Conservation (phyloP, 805 yeast species). For the Novakomyces olei region DNA sequence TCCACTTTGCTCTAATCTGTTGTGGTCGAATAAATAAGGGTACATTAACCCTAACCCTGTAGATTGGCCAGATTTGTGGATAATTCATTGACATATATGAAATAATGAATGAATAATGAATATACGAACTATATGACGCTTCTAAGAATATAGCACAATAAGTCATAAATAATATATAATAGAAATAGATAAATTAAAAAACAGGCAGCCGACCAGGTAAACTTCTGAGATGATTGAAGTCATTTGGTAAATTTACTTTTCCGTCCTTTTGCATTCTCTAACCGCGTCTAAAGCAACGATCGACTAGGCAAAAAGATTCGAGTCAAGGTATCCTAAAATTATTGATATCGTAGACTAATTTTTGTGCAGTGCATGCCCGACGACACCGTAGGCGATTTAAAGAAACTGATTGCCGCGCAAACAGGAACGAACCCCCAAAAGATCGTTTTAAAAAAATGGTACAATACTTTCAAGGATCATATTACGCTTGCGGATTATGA, state of each 20-base stretch:
- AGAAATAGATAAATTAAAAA: no score
- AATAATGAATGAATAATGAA: no score
- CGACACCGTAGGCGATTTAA: constrained; percentile 78
- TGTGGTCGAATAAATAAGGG: no score
- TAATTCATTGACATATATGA: no score
- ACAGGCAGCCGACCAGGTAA: no score
- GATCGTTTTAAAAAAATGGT: constrained; percentile 62
- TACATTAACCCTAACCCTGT: no score
- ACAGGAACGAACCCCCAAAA: constrained; percentile 40
- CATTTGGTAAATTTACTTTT: constrained; percentile 17
- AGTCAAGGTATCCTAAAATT: no score
- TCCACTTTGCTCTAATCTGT: no score
- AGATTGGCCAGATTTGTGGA: no score
- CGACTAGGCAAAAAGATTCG: constrained; percentile 69
- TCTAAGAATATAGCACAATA: no score
- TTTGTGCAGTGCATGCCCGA: constrained; percentile 63
- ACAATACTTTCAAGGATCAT: constrained; percentile 67
- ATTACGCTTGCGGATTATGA: constrained; percentile 87
- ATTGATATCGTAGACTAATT: constrained; percentile 12
- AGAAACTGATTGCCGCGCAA: constrained; percentile 61
- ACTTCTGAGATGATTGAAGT: constrained; percentile 75
- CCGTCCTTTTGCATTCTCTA: background rate
- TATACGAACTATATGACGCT: no score
- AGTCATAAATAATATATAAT: no score
- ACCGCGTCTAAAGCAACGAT: constrained; percentile 5